Evolutionary conservation across 2,329 filamentous ascomycete species (phyloP).

Genomic region (Cladosporium sp.): DNA sequence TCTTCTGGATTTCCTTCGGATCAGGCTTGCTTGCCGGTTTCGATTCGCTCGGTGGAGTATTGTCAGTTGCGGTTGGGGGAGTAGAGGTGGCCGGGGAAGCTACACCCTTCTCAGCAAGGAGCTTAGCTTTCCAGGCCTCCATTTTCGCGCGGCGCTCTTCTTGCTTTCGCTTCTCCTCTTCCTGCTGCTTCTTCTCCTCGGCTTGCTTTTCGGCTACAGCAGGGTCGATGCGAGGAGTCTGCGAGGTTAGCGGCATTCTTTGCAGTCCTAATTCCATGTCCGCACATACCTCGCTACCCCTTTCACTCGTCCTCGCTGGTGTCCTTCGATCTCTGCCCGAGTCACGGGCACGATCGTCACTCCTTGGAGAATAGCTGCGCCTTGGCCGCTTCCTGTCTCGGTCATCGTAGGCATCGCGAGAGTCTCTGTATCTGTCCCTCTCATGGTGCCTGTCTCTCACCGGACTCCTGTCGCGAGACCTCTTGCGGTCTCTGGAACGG

Average conservation of each 20-base stretch:
- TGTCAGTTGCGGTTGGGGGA: slow-evolving; percentile 14
- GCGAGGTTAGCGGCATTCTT: slow-evolving; percentile 14
- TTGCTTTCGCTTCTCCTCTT: slow-evolving; percentile 37
- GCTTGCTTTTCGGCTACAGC: slow-evolving; percentile 16
- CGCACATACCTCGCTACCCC: slow-evolving; percentile 55
- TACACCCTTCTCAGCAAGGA: slow-evolving; percentile 55
- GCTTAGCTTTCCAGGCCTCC: slow-evolving; percentile 87
- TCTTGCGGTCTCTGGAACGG: slow-evolving; percentile 18
- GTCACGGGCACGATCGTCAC: slow-evolving; percentile 21
- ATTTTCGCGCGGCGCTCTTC: slow-evolving; percentile 71
- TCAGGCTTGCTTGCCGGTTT: slow-evolving; percentile 78
- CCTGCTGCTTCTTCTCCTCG: slow-evolving; percentile 38
- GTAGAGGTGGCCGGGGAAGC: slow-evolving; percentile 21
- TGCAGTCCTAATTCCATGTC: background rate
- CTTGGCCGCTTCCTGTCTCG: slow-evolving; percentile 19
- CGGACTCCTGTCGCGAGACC: slow-evolving; percentile 17
- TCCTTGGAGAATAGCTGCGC: slow-evolving; percentile 16
- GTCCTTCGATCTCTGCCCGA: slow-evolving; percentile 60
- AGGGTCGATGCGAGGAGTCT: slow-evolving; percentile 18
- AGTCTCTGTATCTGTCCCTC: slow-evolving; percentile 17
- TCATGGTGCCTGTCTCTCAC: slow-evolving; percentile 20
- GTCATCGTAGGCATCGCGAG: slow-evolving; percentile 21
- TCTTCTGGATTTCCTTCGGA: slow-evolving; percentile 81
- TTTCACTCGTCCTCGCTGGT: slow-evolving; percentile 40
- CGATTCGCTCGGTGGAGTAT: slow-evolving; percentile 45